Evolutionary conservation across 2,329 filamentous ascomycete genomes (phyloP), one percentile per base, ranked within the genome.

Genomic region (Fonsecaea pedrosoi): DNA sequence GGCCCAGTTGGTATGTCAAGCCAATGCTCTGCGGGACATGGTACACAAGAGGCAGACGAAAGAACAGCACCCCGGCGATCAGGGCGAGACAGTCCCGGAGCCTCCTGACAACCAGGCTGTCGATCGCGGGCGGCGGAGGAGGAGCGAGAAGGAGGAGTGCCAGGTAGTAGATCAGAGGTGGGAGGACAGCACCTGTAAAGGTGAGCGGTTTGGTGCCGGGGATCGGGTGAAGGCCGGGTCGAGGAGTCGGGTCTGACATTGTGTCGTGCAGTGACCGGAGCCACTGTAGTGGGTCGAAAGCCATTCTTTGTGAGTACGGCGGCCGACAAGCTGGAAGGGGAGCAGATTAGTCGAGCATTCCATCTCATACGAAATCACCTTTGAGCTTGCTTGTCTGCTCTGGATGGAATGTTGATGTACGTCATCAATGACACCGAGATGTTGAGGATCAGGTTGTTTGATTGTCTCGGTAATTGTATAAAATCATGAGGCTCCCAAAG

Each of bases 21-120:
- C 80, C 80, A 48, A 82, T 79, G 64, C 77, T 80, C 66, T 79
- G 80, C 4, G 80, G 78, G 4, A 81, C 77, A 70, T 82, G 76
- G 56, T 82, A 81, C 3, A 73, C 74, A 4, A 82, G 74, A 13
- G 80, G 79, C 13, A 82, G 69, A 5, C 79, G 75, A 57, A 82
- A 77, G 73, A 82, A 82, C 9, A 82, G 74, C 21, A 77, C 68
- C 0, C 76, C 78, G 2, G 80, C 77, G 12, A 73, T 57, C 3
- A 78, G 62, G 1, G 80, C 80, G 38, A 82, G 75, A 1, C 70
- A 59, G 56, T 78, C 80, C 2, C 79, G 76, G n/a, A 80, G 68
- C 9, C 74, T 32, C 40, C 73, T 74, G 32, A 78, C 66, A 5
- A 73, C 66, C 2, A 71, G 50, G 0, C 73, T 74, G 13, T 78